Conservation (phyloP, 2,329 filamentous ascomycete species). For the Plectosphaerella sp. region DNA sequence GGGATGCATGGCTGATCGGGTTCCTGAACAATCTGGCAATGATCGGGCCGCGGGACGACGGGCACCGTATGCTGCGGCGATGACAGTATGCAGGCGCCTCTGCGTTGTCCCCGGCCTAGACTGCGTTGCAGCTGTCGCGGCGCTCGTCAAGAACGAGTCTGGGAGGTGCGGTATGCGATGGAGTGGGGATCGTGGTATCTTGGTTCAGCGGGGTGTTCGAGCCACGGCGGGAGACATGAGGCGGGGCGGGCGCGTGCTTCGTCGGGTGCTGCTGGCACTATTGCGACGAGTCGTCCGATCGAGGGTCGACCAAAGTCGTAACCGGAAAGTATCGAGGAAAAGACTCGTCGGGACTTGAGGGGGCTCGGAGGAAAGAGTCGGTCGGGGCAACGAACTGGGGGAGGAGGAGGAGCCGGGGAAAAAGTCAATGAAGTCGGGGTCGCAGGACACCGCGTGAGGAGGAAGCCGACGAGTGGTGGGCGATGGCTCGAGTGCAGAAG, state of each 20-base stretch:
- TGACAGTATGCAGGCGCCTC: background rate
- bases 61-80: background rate
- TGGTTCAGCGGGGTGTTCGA: background rate
- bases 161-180: background rate
- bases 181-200: background rate
- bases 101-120: background rate
- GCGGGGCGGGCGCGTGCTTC: background rate
- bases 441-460: background rate
- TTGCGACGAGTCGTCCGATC: background rate
- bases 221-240: background rate
- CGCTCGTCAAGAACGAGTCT: background rate
- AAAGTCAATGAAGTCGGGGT: background rate
- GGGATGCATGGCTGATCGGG: no score
- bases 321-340: background rate
- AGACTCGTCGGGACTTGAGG: no score
- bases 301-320: background rate
- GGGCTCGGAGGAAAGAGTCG: background rate
- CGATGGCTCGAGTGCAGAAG: slow-evolving; percentile 4
- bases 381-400: background rate
- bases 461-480: background rate
- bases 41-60: no score
- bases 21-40: no score
- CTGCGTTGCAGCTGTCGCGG: background rate
- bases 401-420: background rate
- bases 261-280: background rate